phyloP scores from a whole-genome alignment of 2,329 filamentous ascomycete species.

The Dryadomyces quercus-mongolicae region DNA sequence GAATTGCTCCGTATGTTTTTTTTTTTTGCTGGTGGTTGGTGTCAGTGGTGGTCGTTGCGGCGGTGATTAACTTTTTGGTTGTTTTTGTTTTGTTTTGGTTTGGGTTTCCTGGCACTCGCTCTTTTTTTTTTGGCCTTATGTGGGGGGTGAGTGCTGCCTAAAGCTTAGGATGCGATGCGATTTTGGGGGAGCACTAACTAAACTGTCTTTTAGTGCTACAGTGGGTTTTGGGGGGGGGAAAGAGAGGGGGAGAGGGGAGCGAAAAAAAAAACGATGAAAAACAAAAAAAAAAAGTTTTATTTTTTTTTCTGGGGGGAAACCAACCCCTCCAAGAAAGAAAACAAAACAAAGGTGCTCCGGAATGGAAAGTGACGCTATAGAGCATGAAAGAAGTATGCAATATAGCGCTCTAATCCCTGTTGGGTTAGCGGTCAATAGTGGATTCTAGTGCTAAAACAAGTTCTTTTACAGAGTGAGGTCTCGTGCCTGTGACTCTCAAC shows the following conservation, averaged over 20 bases:
- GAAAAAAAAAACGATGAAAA: background rate
- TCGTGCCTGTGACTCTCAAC: too few relatives aligned
- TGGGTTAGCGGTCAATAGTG: background rate
- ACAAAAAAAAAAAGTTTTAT: background rate
- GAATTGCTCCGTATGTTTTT: too few relatives aligned
- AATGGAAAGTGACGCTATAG: background rate
- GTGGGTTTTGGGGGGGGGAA: too few relatives aligned
- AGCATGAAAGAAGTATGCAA: background rate
- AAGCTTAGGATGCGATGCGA: background rate
- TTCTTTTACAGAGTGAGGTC: too few relatives aligned
- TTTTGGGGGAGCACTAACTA: background rate
- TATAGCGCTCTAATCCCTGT: background rate
- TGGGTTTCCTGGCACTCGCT: background rate
- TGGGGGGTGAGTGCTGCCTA: background rate
- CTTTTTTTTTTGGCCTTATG: background rate
- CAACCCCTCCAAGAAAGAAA: background rate
- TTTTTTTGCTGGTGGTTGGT: background rate
- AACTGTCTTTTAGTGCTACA: background rate
- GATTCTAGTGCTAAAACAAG: too few relatives aligned
- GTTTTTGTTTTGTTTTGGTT: background rate
- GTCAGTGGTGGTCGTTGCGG: background rate
- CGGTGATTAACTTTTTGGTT: background rate
- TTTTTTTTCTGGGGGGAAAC: too few relatives aligned
- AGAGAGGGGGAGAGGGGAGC: background rate
- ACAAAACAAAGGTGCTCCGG: background rate